A percentile compares a stretch with the other conserved stretches of the same genome.
These are phyloP conservation scores for Aquilaria sinensis DNA, from an alignment of 345 rosid species.

Conservation along the genomic window DNA sequence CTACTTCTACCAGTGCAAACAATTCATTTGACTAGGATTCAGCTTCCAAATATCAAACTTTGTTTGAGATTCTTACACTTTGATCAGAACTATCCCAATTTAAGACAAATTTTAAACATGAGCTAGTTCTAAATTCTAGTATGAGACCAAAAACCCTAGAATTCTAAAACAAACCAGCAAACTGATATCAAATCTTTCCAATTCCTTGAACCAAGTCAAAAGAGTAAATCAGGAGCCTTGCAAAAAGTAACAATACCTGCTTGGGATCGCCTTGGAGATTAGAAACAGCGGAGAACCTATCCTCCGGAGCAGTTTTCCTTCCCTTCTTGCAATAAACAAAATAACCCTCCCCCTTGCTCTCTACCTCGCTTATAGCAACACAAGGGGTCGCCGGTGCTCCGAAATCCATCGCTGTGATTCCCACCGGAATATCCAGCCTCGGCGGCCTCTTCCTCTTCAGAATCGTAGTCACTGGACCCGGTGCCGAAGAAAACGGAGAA, in stretches of 20 bases:
- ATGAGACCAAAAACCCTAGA: too few relatives aligned
- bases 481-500: slow-evolving; percentile 18
- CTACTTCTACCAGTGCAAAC: slow-evolving; percentile 37
- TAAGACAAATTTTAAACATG: too few relatives aligned
- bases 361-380: slow-evolving; percentile 32
- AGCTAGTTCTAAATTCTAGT: too few relatives aligned
- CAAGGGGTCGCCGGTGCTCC: slow-evolving; percentile 34
- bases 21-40: background rate
- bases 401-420: slow-evolving; percentile 21
- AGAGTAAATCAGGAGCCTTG: background rate
- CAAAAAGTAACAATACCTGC: slow-evolving; percentile 37
- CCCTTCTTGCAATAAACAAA: slow-evolving; percentile 88
- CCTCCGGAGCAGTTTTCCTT: slow-evolving; percentile 86
- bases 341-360: slow-evolving; percentile 54
- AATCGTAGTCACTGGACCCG: slow-evolving; percentile 22
- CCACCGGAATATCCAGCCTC: slow-evolving; percentile 56
- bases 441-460: slow-evolving; percentile 82
- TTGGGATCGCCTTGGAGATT: slow-evolving; percentile 51
- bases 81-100: too few relatives aligned
- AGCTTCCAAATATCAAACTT: background rate
- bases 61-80: too few relatives aligned
- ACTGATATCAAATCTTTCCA: too few relatives aligned
- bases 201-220: too few relatives aligned
- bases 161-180: too few relatives aligned
- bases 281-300: slow-evolving; percentile 67